These are phyloP conservation scores for Pueraria montana DNA, from an alignment of 306 rosid species.

Conservation along the genomic window DNA sequence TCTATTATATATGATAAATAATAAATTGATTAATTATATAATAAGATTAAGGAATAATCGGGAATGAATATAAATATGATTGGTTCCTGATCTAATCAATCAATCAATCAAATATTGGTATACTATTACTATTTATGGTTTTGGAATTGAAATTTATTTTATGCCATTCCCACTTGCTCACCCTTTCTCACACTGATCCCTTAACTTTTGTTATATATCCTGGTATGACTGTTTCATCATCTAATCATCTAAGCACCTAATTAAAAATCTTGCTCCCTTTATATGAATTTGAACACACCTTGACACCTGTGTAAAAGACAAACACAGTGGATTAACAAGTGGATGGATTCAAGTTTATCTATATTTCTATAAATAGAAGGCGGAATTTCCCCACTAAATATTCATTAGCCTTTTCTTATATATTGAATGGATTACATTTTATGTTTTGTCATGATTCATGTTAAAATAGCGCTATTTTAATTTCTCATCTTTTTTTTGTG, in stretches of 20 bases:
- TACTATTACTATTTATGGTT: not conserved
- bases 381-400: not conserved
- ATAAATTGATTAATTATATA: too few species aligned
- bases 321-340: not conserved
- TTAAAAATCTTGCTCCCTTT: slow-evolving; percentile 5
- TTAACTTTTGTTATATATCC: not conserved
- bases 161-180: slow-evolving; percentile 34
- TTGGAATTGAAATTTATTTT: slow-evolving; percentile 1
- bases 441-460: not conserved
- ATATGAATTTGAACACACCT: too few species aligned
- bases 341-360: not conserved
- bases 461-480: not conserved
- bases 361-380: not conserved
- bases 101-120: slow-evolving; percentile 28
- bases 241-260: not conserved
- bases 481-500: not conserved
- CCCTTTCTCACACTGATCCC: not conserved
- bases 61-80: not conserved
- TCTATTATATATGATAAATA: too few species aligned
- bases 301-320: not conserved
- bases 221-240: not conserved
- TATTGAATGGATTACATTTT: not conserved
- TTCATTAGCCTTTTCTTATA: not conserved
- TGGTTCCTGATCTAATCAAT: not conserved
- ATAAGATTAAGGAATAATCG: slow-evolving; percentile 21